These are phyloP conservation scores for Adansonia grandidieri DNA, from an alignment of 441 rosid genomes.

Conservation along the genomic window DNA sequence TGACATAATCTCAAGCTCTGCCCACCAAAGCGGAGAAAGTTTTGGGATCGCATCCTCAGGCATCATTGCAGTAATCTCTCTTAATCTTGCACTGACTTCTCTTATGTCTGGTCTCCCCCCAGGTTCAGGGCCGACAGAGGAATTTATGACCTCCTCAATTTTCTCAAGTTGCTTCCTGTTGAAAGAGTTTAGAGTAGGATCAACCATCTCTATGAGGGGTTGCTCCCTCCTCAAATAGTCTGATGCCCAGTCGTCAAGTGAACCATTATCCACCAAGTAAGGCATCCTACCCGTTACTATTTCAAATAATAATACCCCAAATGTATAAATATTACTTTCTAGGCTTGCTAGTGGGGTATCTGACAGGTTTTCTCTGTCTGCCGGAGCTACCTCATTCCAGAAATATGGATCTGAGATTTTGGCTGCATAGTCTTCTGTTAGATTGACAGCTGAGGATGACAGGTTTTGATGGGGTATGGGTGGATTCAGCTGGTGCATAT, in stretches of 20 bases:
- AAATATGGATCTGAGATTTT: conserved; percentile 59
- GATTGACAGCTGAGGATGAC: conserved; percentile 52
- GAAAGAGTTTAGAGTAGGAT: conserved; percentile 50
- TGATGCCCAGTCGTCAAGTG: conserved; percentile 51
- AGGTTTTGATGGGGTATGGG: conserved; percentile 56
- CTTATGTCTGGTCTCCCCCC: conserved; percentile 50
- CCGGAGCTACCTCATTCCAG: conserved; percentile 46
- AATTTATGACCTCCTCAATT: conserved; percentile 47
- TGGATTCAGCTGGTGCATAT: conserved; percentile 62
- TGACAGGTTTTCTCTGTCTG: conserved; percentile 40
- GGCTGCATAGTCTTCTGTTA: conserved; percentile 72
- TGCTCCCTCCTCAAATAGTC: conserved; percentile 49
- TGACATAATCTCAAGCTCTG: conserved; percentile 62
- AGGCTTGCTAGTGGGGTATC: conserved; percentile 31
- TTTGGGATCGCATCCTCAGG: conserved; percentile 54
- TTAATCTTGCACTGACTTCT: conserved; percentile 46
- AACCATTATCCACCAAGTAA: conserved; percentile 39
- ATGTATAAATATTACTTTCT: conserved; percentile 51
- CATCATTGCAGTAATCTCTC: conserved; percentile 51
- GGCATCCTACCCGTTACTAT: conserved; percentile 60
- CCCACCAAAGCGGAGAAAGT: conserved; percentile 63
- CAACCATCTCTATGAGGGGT: conserved; percentile 47
- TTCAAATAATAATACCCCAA: conserved; percentile 61
- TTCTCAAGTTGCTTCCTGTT: conserved; percentile 48
- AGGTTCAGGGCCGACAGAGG: conserved; percentile 47